phyloP scores from a whole-genome alignment of 805 yeast genomes.

The Grigorovia humatica region DNA sequence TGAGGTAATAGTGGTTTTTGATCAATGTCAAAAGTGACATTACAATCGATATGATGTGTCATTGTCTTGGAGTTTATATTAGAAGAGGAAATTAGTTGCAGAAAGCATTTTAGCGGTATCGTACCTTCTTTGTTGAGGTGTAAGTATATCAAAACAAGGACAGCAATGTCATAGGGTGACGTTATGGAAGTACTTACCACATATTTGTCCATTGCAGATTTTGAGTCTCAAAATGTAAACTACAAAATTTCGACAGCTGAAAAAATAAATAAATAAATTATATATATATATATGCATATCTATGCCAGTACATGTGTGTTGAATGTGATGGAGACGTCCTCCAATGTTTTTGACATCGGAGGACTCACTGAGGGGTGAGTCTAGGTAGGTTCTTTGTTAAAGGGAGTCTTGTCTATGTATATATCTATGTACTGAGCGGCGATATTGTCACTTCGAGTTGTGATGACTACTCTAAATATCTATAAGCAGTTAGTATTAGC shows the following conservation, averaged over 20 bases:
- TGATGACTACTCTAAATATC: constrained; percentile 59
- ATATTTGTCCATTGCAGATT: background rate
- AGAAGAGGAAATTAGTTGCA: constrained; percentile 10
- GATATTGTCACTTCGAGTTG: no score
- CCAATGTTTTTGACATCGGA: no score
- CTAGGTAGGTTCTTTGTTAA: no score
- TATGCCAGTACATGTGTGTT: no score
- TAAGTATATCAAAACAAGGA: constrained; percentile 15
- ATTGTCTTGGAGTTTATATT: constrained; percentile 8
- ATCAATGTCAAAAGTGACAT: background rate
- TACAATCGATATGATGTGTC: constrained; percentile 4
- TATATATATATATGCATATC: no score
- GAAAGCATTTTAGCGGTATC: constrained; percentile 9
- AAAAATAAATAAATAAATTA: no score
- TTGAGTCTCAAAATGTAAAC: no score
- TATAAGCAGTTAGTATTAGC: constrained; percentile 62
- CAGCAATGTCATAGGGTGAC: constrained; percentile 21
- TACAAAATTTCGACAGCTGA: no score
- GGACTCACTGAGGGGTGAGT: no score
- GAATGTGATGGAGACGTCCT: no score
- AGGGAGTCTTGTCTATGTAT: background rate
- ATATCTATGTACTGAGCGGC: background rate
- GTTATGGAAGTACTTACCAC: constrained; percentile 3
- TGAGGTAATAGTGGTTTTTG: constrained; percentile 16
- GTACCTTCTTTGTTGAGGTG: constrained; percentile 8